A percentile compares a stretch with the other conserved stretches of the same genome.
These are phyloP conservation scores for Dendrobium chrysotoxum DNA, from an alignment of 106 monocot species.

Conservation along the genomic window DNA sequence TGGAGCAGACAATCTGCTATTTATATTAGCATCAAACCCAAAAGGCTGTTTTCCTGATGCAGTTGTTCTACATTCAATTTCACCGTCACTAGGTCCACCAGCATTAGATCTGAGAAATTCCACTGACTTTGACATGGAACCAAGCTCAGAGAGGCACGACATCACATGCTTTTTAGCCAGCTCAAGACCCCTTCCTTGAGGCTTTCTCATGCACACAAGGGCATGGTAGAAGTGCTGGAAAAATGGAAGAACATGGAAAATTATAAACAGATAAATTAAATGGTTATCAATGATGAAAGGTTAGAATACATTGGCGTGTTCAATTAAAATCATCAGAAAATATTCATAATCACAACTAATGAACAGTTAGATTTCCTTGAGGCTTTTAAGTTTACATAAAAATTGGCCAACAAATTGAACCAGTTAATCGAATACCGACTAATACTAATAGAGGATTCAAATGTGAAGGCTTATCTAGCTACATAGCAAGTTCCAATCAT, in stretches of 20 bases:
- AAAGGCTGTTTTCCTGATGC: conserved; percentile 82
- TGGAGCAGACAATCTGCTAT: conserved; percentile 66
- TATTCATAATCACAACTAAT: background rate
- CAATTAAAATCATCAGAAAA: background rate
- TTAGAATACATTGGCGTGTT: background rate
- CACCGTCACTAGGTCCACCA: conserved; percentile 22
- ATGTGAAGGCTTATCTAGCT: background rate
- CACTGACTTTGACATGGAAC: conserved; percentile 43
- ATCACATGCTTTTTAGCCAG: conserved; percentile 83
- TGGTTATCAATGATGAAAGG: background rate
- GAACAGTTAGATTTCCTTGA: background rate
- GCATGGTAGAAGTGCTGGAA: conserved; percentile 78
- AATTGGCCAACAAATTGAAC: background rate
- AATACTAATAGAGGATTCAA: background rate
- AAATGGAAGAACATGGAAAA: background rate
- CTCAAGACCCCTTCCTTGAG: conserved; percentile 81
- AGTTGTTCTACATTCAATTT: conserved; percentile 54
- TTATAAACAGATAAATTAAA: background rate
- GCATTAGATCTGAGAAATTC: conserved; percentile 63
- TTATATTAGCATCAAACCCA: conserved; percentile 90
- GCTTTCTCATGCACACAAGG: conserved; percentile 67
- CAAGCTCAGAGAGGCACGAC: conserved; percentile 66
- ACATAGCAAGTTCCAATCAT: background rate
- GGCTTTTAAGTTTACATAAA: background rate
- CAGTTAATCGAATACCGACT: background rate